phyloP scores from a whole-genome alignment of 108 stramenopile species.

The Poteriospumella lacustris region DNA sequence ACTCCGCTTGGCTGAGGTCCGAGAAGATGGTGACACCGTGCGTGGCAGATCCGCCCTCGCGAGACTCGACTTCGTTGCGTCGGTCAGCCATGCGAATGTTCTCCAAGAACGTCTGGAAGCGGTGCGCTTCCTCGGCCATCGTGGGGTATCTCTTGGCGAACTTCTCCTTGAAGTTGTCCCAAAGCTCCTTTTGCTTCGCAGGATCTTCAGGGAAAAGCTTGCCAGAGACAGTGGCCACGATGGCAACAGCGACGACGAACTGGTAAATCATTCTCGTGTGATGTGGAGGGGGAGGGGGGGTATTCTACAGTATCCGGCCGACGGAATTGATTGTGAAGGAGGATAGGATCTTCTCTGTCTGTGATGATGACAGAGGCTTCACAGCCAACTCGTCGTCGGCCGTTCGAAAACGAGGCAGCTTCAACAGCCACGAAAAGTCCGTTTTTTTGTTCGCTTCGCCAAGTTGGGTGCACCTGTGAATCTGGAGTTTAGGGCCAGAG shows the following conservation, averaged over 20 bases:
- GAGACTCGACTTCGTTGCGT: background rate
- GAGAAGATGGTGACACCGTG: slow-evolving; percentile 27
- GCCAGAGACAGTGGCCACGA: background rate
- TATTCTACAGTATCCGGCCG: too few relatives aligned
- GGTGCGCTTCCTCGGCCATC: background rate
- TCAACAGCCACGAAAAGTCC: too few relatives aligned
- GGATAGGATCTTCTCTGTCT: too few relatives aligned
- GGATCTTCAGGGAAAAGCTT: background rate
- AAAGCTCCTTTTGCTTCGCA: background rate
- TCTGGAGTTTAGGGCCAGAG: too few relatives aligned
- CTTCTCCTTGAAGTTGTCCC: slow-evolving; percentile 17
- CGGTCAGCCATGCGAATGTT: background rate
- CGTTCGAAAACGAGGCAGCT: too few relatives aligned
- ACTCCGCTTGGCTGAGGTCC: slow-evolving; percentile 24
- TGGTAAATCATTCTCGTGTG: slow-evolving; percentile 5
- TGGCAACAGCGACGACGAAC: background rate
- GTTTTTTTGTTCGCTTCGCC: too few relatives aligned
- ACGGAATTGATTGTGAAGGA: too few relatives aligned
- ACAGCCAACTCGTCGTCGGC: too few relatives aligned
- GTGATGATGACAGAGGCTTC: too few relatives aligned
- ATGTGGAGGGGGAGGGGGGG: too few relatives aligned
- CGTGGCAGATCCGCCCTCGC: slow-evolving; percentile 1
- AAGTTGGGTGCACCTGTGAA: too few relatives aligned
- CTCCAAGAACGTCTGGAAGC: background rate
- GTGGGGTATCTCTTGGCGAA: slow-evolving; percentile 9